Evolutionary conservation across 2,329 filamentous ascomycete genomes (phyloP).

Genomic region (Ophiostoma ips): DNA sequence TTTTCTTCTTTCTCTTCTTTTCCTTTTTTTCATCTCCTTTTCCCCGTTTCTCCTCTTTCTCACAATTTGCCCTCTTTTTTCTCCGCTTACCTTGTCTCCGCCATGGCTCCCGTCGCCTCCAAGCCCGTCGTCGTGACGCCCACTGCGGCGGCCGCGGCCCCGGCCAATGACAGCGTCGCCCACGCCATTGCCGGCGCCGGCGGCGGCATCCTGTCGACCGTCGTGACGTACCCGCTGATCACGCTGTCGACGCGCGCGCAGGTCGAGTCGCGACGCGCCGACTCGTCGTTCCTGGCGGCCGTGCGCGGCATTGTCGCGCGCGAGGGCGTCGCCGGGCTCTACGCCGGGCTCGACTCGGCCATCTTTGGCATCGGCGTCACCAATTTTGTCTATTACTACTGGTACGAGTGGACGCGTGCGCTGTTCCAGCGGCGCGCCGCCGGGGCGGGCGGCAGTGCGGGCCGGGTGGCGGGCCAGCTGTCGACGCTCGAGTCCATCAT

Average conservation of each 20-base stretch:
- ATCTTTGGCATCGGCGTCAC: slow-evolving; percentile 96
- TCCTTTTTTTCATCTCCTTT: not conserved
- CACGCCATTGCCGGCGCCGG: slow-evolving; percentile 88
- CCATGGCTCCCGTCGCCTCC: slow-evolving; percentile 12
- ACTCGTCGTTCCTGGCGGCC: slow-evolving; percentile 71
- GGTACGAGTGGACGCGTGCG: slow-evolving; percentile 93
- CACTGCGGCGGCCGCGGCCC: slow-evolving; percentile 27
- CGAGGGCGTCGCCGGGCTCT: slow-evolving; percentile 79
- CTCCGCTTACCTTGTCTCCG: not conserved
- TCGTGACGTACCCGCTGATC: slow-evolving; percentile 93
- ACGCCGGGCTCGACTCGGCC: slow-evolving; percentile 84
- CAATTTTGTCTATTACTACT: slow-evolving; percentile 99
- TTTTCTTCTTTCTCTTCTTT: too few relatives aligned
- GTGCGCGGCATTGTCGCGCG: slow-evolving; percentile 78
- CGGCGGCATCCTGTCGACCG: slow-evolving; percentile 89
- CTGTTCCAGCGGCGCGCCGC: slow-evolving; percentile 68
- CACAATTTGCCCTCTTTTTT: not conserved
- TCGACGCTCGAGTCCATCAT: slow-evolving; percentile 90
- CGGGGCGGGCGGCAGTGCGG: slow-evolving; percentile 36
- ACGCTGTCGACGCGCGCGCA: slow-evolving; percentile 95
- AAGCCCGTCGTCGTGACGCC: slow-evolving; percentile 5
- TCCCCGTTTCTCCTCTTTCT: not conserved
- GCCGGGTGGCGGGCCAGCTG: slow-evolving; percentile 61
- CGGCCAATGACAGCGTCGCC: slow-evolving; percentile 92
- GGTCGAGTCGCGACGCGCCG: slow-evolving; percentile 88